Conservation (phyloP, 495 filamentous ascomycete genomes). For the Daldinia concentrica region DNA sequence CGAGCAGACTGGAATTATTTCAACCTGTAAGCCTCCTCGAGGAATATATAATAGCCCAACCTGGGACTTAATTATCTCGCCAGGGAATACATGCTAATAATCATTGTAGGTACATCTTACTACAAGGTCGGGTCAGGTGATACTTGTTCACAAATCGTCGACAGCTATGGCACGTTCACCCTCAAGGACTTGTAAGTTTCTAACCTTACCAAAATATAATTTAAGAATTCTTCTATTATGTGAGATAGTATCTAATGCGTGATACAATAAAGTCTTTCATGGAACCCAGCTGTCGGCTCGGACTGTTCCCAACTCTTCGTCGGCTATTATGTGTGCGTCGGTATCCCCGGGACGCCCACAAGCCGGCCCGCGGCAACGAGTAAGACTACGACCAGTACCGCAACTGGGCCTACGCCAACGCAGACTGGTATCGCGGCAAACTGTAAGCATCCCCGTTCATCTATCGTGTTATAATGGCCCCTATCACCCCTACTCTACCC, state of each 20-base stretch:
- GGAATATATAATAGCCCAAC: not conserved
- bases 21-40: not conserved
- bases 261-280: not conserved
- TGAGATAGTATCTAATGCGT: no score
- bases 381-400: not conserved
- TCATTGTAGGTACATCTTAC: not conserved
- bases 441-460: not conserved
- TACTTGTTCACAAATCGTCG: not conserved
- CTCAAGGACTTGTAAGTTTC: not conserved
- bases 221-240: no score
- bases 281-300: not conserved
- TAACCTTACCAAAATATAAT: not conserved
- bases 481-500: not conserved
- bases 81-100: no score
- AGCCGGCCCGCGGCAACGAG: not conserved
- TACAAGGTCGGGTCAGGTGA: not conserved
- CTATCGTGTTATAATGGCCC: not conserved
- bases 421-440: not conserved
- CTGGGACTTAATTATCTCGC: not conserved
- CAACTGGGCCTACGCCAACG: not conserved
- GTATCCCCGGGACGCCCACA: not conserved
- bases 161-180: not conserved
- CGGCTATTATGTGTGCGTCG: not conserved
- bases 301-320: not conserved
- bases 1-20: not conserved